Evolutionary conservation across 176 grass and related monocot species (phyloP), one percentile per base, ranked within the genome.

Genomic region (Cocos nucifera): DNA sequence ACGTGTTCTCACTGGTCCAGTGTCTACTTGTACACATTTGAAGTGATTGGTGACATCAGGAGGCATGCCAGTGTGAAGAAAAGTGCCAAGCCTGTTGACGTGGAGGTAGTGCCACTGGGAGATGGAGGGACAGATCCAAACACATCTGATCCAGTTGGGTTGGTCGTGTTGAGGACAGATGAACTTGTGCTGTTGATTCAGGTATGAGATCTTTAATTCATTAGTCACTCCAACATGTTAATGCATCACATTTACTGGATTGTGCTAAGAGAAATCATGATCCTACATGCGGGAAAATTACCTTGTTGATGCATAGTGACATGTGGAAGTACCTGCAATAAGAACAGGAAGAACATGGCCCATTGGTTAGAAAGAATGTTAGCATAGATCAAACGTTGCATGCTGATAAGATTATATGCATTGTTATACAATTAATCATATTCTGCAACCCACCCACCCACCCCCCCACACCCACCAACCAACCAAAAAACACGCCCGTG

Each of bases 271-370:
- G 20, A 6, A 18, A 16, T 39, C 22, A 22, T 18, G 7, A n/a
- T 2, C 4, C 14, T 4, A 15, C 18, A 19, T 22, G 6, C 20
- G 51, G 9, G 28, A 0, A 30, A 4, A 32, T 54, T 88, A 98
- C 93, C 84, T 89, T 4, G 84, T 86, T 21, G 81, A 66, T 6
- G 55, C 52, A 55, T 49, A 89, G 61, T 72, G 82, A 53, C 93
- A 98, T 73, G 24, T 77, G 56, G 82, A 82, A 61, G 75, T 74
- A 20, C 84, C 87, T 90, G 73, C 49, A 44, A 26, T 19, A 49
- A 14, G 51, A 49, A 64, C 23, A 55, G 3, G 21, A 21, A 19
- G 0, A 52, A 65, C 35, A 44, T 44, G 10, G 9, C 35, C 6
- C 35, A 44, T 0, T 12, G 35, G 14, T 44, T 44, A 44, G 8